These are phyloP conservation scores for Letharia lupina DNA, from an alignment of 495 filamentous ascomycete genomes.

Conservation along the genomic window DNA sequence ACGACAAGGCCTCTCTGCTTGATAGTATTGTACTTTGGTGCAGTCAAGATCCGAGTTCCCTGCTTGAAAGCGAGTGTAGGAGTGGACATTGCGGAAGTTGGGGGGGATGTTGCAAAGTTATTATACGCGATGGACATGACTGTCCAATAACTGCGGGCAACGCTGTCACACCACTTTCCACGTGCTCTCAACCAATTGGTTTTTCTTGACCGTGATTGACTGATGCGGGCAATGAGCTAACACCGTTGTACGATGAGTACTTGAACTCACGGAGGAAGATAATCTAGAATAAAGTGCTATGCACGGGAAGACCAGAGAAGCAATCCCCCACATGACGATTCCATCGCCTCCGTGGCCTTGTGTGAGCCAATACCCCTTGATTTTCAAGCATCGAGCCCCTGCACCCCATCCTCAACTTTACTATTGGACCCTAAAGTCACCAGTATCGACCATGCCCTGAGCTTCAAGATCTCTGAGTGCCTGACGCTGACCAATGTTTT, in stretches of 20 bases:
- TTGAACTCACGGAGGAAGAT: not conserved
- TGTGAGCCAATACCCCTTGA: not conserved
- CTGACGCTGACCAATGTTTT: constrained; percentile 1
- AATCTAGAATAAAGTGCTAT: not conserved
- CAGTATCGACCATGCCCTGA: constrained; percentile 19
- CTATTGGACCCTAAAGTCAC: constrained; percentile 1
- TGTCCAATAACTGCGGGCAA: too few relatives aligned
- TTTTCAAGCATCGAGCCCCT: not conserved
- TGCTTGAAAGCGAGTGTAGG: too few relatives aligned
- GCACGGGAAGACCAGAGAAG: not conserved
- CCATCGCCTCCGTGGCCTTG: not conserved
- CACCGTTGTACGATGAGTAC: too few relatives aligned
- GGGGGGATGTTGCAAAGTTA: too few relatives aligned
- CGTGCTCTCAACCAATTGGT: not conserved
- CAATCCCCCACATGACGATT: not conserved
- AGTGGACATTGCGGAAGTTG: too few relatives aligned
- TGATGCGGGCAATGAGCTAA: not conserved
- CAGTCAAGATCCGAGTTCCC: not conserved
- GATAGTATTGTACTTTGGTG: not conserved
- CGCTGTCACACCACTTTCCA: too few relatives aligned
- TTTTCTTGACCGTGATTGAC: not conserved
- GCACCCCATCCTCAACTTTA: not conserved
- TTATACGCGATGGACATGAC: too few relatives aligned
- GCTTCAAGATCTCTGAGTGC: constrained; percentile 18
- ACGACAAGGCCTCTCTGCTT: not conserved